Percentiles rank a stretch among this genome's conserved stretches.
Evolutionary conservation across 1,139 yeast species (phyloP).

Genomic region (Diutina siamensis): DNA sequence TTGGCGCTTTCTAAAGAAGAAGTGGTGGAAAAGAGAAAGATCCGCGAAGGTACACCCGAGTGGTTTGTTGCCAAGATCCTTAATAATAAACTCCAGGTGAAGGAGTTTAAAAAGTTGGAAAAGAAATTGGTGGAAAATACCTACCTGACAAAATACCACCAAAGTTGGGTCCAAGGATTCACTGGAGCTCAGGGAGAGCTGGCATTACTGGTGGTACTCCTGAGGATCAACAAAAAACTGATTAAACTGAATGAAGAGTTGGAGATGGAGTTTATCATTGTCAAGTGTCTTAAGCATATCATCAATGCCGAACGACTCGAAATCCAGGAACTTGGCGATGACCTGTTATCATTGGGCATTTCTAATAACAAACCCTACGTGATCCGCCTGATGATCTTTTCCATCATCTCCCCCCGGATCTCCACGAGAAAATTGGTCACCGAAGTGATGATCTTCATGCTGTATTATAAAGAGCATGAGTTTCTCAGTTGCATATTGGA

Average conservation of each 20-base stretch:
- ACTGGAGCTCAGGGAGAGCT: slow-evolving; percentile 33
- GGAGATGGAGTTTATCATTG: slow-evolving; percentile 3
- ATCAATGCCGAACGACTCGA: slow-evolving; percentile 3
- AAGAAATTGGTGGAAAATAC: slow-evolving; percentile 16
- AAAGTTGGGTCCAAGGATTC: slow-evolving; percentile 24
- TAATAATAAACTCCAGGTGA: slow-evolving; percentile 22
- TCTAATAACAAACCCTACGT: slow-evolving; percentile 4
- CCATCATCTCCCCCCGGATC: slow-evolving; percentile 30
- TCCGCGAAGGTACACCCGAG: slow-evolving; percentile 29
- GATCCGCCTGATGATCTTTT: slow-evolving; percentile 14
- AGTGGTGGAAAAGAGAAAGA: slow-evolving; percentile 7
- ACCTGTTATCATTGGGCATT: neutral
- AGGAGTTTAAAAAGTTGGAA: slow-evolving; percentile 26
- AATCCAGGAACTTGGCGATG: slow-evolving; percentile 4
- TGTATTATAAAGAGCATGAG: slow-evolving; percentile 12
- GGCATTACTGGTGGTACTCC: slow-evolving; percentile 29
- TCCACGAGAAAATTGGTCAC: slow-evolving; percentile 32
- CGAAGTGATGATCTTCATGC: slow-evolving; percentile 28
- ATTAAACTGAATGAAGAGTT: slow-evolving; percentile 5
- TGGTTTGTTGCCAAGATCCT: slow-evolving; percentile 32
- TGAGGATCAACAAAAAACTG: slow-evolving; percentile 15
- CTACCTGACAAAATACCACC: slow-evolving; percentile 9
- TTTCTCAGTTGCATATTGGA: slow-evolving; percentile 21
- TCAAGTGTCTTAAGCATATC: slow-evolving; percentile 5
- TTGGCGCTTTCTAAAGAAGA: neutral